Evolutionary conservation across 106 monocot species (phyloP), one percentile per base, ranked within the genome.

Genomic region (Chionographis japonica): DNA sequence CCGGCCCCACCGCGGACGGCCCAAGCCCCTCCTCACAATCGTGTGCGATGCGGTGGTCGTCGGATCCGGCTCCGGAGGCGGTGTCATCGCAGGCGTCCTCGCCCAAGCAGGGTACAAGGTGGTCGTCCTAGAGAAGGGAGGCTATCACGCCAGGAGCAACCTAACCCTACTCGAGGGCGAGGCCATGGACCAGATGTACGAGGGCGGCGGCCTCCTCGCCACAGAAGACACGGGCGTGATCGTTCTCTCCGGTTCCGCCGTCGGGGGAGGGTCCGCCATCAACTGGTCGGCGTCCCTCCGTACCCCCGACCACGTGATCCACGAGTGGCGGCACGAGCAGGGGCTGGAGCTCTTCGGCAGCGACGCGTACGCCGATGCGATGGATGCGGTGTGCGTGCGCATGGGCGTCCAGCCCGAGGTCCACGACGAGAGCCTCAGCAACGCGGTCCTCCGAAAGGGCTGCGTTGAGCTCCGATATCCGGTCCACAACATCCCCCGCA

Each of bases 341-440:
- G 84, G 79, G 5, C 77, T 93, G 9, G 62, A 79, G 41, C 69
- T 93, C 56, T 93, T 93, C 74, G 86, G 84, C 5, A 81, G 84
- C 49, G 51, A 74, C 4, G 84, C 70, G 2, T 93, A 84, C 72
- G 50, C 20, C 8, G 40, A 71, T 2, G 89, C 93, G 0, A 38
- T 86, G 56, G 84, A 93, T 49, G 68, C 52, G 4, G 93, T 93
- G 55, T 86, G 89, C 72, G 54, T n/a, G 3, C 72, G 89, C 50
- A 79, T 93, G 81, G 84, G 69, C 5, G 84, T 93, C 56, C 73
- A 77, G 55, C 12, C 19, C 0, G 74, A 80, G n/a, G 65, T 64
- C 6, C 12, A 40, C 55, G 69, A 56, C 8, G 93, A 89, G 39
- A 76, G 77, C 54, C 63, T 93, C 37, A 74, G 55, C 72, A 86